Base-by-base conservation (phyloP, 2,329 filamentous ascomycete genomes). In the Proliferodiscus dingleyae region DNA sequence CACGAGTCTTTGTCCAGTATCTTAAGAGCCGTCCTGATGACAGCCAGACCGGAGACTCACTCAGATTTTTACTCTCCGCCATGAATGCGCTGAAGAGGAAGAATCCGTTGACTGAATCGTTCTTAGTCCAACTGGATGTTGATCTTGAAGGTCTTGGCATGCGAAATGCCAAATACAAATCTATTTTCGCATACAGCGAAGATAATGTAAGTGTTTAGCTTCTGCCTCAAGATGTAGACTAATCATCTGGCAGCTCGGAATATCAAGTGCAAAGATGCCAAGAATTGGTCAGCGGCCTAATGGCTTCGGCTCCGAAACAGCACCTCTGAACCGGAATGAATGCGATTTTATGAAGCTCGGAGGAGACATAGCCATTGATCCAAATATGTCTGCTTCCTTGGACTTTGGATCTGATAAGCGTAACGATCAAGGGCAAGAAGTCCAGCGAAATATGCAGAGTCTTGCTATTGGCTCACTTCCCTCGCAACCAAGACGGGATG, bases 21-120 rank as follows among this genome's bases (percentile, higher is more conserved):
- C 74, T 97, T n/a, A 96, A 95, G 66, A 93, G 87, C 46, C 78
- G 85, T n/a, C 89, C 90, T 0, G 84, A 91, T 23, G 91, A 97
- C 65, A 80, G 75, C 61, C 87, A 81, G 65, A 86, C 80, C 54
- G 80, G 74, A 15, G 85, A 91, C 45, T 90, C 89, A 0, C 70
- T 97, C n/a, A 83, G 90, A 45, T 97, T 98, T 63, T 75, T 97
- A 13, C 75, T 97, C 2, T 83, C 85, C 16, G 90, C 91, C 4
- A 95, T 98, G 82, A 86, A 89, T 54, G 89, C 87, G 3, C 68
- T 97, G 54, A 95, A 94, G 66, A 79, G 79, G 48, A 86, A 87
- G 58, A 96, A 95, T 55, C 90, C 90, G 0, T 72, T 98, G 40
- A 95, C 91, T 0, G 90, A 96, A 62, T 96, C 91, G 0, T 97